A percentile compares a stretch with the other conserved stretches of the same genome.
Evolutionary conservation across 495 filamentous ascomycete genomes (phyloP).

Genomic region (Podospora bellae-mahoneyi): DNA sequence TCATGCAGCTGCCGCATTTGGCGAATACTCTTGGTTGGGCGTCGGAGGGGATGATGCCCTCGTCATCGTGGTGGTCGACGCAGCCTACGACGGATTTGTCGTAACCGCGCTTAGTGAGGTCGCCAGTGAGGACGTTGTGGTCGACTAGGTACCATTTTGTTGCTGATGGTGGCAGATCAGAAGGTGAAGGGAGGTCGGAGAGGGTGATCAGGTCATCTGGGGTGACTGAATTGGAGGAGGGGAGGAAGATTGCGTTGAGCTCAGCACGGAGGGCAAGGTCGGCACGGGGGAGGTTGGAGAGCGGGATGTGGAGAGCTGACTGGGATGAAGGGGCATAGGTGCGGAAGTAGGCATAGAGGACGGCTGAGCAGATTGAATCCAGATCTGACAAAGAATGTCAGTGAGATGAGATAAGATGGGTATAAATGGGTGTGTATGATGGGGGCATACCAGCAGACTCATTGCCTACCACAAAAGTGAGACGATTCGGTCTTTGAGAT

Average conservation of each 20-base stretch:
- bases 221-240: constrained; percentile 36
- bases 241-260: constrained; percentile 55
- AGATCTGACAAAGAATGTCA: constrained; percentile 57
- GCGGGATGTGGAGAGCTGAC: constrained; percentile 64
- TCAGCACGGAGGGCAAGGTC: constrained; percentile 77
- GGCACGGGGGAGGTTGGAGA: constrained; percentile 69
- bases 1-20: constrained; percentile 74
- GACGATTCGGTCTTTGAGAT: constrained; percentile 35
- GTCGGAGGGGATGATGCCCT: constrained; percentile 55
- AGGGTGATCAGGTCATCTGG: constrained; percentile 50
- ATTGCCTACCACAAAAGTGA: constrained; percentile 68
- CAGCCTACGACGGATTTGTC: constrained; percentile 58
- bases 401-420: constrained; percentile 1
- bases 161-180: constrained; percentile 30
- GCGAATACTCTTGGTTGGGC: constrained; percentile 60
- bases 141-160: constrained; percentile 74
- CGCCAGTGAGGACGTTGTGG: constrained; percentile 74
- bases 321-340: constrained; percentile 41
- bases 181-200: constrained; percentile 41
- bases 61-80: constrained; percentile 91
- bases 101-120: constrained; percentile 38
- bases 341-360: constrained; percentile 83
- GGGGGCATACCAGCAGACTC: constrained; percentile 61
- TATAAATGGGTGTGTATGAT: background rate
- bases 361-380: constrained; percentile 81